Base-by-base conservation (phyloP, 2,329 filamentous ascomycete species). In the Macroventuria anomochaeta region DNA sequence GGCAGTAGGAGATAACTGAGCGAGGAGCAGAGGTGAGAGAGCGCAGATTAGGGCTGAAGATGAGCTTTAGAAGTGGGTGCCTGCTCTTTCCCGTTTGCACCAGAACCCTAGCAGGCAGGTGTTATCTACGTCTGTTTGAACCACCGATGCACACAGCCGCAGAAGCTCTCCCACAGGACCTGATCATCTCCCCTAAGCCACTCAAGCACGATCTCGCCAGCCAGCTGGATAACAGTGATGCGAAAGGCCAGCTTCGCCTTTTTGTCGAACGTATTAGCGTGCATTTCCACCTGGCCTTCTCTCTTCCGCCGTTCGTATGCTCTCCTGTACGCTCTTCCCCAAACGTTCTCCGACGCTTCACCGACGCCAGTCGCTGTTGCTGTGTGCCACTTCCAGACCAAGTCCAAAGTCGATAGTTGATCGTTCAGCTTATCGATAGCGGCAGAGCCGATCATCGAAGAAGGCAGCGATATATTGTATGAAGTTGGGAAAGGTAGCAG, bases 81-180 rank as follows among this genome's bases (percentile, higher is more conserved):
- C 21, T 40, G 20, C 48, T 39, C n/a, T 17, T 17, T 43, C 20
- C 21, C 20, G 40, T 39, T 46, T 33, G 48, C 26, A 21, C n/a
- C 7, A 12, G 3, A 4, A 2, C 40, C 26, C 7, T 4, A 50
- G 1, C n/a, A 18, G 17, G 23, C 21, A 46, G 23, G 29, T 31
- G 10, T 18, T 5, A 12, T 12, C 18, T 23, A 47, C 11, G 20
- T 13, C 20, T 51, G 33, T 23, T 53, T 53, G 39, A 53, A 48
- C 51, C 51, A 53, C 20, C 62, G 49, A 53, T 66, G 64, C 13
- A 70, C 36, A 44, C 93, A 91, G 0, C 91, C 92, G 55, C 87
- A 88, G 58, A 99, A 91, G 70, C 93, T 97, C 75, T 96, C 90
- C 73, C 93, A 96, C 0, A 95, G 69, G 0, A 87, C 81, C 15